Percentiles rank a stretch among this genome's conserved stretches.
Conservation (phyloP, 2,329 filamentous ascomycete species). For the Aspergillus aculeatus region DNA sequence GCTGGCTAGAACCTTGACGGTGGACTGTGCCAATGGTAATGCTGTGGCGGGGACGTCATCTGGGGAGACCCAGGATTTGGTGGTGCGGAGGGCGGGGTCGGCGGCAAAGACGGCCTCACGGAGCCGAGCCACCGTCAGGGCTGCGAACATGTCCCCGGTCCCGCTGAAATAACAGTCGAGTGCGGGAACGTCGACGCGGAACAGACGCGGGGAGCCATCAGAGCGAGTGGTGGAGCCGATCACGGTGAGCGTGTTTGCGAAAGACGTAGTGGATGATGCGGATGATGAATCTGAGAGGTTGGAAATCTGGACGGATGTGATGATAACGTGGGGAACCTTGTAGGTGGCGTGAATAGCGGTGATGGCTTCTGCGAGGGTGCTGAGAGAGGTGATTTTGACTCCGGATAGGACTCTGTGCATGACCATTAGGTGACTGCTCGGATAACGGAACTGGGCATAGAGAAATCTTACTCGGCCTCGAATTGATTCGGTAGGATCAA, state of each 20-base stretch:
- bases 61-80: conserved; percentile 70
- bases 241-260: conserved; percentile 59
- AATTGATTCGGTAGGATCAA: conserved; percentile 96
- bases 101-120: conserved; percentile 70
- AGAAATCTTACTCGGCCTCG: conserved; percentile 75
- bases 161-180: conserved; percentile 94
- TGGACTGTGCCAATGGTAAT: conserved; percentile 77
- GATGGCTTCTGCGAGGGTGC: conserved; percentile 71
- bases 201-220: conserved; percentile 70
- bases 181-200: conserved; percentile 80
- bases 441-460: background rate
- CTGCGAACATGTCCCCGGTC: conserved; percentile 98
- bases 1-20: conserved; percentile 82
- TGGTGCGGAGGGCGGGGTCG: conserved; percentile 49
- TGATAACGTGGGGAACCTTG: conserved; percentile 80
- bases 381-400: conserved; percentile 75
- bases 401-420: conserved; percentile 70
- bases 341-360: conserved; percentile 73
- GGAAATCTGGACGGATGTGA: conserved; percentile 79
- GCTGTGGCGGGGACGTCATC: conserved; percentile 69
- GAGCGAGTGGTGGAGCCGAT: conserved; percentile 72
- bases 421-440: background rate
- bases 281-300: conserved; percentile 41
- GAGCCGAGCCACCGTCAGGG: conserved; percentile 81
- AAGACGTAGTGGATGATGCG: conserved; percentile 29